Conservation (phyloP, 2,329 filamentous ascomycete species). For the Botryotinia globosa region DNA sequence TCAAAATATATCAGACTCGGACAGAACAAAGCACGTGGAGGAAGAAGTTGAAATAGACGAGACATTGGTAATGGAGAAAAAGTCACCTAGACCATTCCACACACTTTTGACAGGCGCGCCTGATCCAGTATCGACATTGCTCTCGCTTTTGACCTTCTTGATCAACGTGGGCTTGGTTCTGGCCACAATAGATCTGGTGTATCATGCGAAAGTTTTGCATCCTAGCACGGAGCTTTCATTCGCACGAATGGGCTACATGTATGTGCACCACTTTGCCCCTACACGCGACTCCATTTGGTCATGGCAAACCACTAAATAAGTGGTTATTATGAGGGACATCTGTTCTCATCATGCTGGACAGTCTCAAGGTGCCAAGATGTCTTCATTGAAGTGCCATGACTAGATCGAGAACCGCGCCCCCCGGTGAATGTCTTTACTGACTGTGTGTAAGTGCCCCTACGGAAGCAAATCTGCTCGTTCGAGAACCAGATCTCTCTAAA, state of each 20-base stretch:
- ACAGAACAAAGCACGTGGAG: constrained; percentile 41
- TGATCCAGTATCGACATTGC: constrained; percentile 62
- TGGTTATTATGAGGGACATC: neutral
- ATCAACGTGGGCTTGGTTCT: constrained; percentile 69
- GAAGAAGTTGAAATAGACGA: constrained; percentile 62
- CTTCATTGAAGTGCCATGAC: neutral
- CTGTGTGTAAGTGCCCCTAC: constrained; percentile 55
- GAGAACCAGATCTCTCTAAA: constrained; percentile 74
- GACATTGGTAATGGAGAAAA: constrained; percentile 57
- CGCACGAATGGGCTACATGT: constrained; percentile 78
- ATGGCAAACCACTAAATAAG: neutral
- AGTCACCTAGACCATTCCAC: constrained; percentile 54
- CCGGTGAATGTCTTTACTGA: neutral
- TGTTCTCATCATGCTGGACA: neutral
- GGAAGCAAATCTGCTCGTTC: constrained; percentile 76
- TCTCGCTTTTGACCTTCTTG: constrained; percentile 65
- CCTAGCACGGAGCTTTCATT: constrained; percentile 76
- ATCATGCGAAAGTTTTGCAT: constrained; percentile 67
- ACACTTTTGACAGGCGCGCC: constrained; percentile 76
- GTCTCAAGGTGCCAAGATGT: neutral
- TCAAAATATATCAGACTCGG: constrained; percentile 28
- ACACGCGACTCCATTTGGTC: neutral
- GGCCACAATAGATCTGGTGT: constrained; percentile 74
- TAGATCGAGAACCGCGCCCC: neutral
- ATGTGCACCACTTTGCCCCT: neutral